A percentile compares a stretch with the other conserved stretches of the same genome.
phyloP scores from a whole-genome alignment of 768 basidiomycete genomes.

The Termitomyces heimii region DNA sequence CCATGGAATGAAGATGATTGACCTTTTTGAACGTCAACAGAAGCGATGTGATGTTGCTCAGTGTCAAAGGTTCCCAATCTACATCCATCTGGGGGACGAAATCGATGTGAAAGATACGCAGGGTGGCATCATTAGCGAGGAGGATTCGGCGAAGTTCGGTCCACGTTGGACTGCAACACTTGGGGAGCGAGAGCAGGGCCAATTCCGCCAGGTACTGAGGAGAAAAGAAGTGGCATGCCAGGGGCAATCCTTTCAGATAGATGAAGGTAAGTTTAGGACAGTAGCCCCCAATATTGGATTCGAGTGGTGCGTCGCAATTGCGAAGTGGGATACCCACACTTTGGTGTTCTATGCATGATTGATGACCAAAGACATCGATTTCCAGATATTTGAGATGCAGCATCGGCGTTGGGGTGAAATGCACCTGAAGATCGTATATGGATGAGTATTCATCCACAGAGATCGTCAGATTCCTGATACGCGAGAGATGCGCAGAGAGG shows the following conservation, averaged over 20 bases:
- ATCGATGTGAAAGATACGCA: background rate
- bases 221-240: background rate
- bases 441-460: background rate
- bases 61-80: background rate
- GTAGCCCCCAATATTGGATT: background rate
- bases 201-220: background rate
- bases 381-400: background rate
- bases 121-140: background rate
- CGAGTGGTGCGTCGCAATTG: background rate
- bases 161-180: background rate
- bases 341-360: background rate
- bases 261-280: background rate
- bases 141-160: background rate
- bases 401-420: background rate
- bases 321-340: background rate
- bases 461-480: background rate
- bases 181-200: background rate
- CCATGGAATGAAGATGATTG: background rate
- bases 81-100: background rate
- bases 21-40: background rate
- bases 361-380: background rate
- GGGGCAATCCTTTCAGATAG: background rate
- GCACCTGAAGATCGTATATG: background rate
- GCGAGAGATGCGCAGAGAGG: background rate
- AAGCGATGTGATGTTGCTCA: conserved; percentile 1